A percentile compares a stretch with the other conserved stretches of the same genome.
Conservation (phyloP, 192 early-diverging fungal species). For the Obelidium mucronatum region DNA sequence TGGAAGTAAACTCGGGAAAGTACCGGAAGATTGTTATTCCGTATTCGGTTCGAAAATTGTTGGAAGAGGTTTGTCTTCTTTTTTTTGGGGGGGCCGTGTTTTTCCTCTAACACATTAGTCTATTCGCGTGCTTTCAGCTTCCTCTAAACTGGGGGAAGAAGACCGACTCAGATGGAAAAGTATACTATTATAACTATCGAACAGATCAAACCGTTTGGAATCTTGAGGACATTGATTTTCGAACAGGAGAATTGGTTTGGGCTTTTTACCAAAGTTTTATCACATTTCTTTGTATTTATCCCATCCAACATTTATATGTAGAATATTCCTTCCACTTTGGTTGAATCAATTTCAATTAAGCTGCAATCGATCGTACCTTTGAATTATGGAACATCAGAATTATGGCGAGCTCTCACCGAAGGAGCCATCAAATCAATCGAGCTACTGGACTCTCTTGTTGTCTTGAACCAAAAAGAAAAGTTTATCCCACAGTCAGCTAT, state of each 20-base stretch:
- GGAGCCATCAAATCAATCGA: conserved; percentile 55
- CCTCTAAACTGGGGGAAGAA: conserved; percentile 56
- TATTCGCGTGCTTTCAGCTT: conserved; percentile 37
- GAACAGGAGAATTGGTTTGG: conserved; percentile 50
- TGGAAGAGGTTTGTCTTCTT: neutral
- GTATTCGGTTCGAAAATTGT: no score
- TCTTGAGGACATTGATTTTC: conserved; percentile 50
- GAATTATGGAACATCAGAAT: no score
- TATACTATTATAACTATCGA: conserved; percentile 59
- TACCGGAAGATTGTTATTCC: no score
- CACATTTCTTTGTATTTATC: no score
- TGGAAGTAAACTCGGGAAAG: no score
- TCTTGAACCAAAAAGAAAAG: conserved; percentile 55
- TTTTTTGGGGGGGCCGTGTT: no score
- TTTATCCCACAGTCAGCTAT: conserved; percentile 63
- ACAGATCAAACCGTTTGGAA: conserved; percentile 61
- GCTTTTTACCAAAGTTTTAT: no score
- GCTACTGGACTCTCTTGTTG: conserved; percentile 52
- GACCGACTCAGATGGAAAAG: conserved; percentile 44
- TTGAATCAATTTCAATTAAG: neutral
- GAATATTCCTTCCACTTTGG: no score
- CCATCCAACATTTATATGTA: no score
- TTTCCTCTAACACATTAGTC: no score
- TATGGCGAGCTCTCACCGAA: conserved; percentile 58
- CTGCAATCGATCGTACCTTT: neutral